Evolutionary conservation across 805 yeast genomes (phyloP).

Genomic region (Zygoascus flipseniorum): DNA sequence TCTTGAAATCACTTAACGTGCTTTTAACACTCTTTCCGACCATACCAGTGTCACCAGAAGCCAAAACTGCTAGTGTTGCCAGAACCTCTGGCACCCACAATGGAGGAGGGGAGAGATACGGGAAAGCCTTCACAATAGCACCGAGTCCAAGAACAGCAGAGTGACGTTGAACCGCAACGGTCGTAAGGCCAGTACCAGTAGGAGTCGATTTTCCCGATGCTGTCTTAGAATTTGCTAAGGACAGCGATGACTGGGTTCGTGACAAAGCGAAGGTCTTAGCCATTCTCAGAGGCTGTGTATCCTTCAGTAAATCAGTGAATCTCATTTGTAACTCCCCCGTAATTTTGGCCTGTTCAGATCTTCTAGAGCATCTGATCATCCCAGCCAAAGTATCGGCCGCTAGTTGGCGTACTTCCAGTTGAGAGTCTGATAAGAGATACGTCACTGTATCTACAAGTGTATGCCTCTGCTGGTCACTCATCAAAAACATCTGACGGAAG

Average conservation of each 20-base stretch:
- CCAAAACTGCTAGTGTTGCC: constrained; percentile 59
- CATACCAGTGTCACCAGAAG: constrained; percentile 64
- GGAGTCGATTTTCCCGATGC: constrained; percentile 4
- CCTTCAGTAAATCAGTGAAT: constrained; percentile 38
- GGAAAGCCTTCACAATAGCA: constrained; percentile 79
- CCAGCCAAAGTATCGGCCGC: constrained; percentile 74
- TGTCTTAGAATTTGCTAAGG: constrained; percentile 2
- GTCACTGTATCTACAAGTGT: constrained; percentile 45
- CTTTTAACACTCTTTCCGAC: constrained; percentile 81
- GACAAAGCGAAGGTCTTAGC: background rate
- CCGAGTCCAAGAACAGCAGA: constrained; percentile 87
- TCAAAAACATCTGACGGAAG: constrained; percentile 56
- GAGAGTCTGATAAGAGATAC: constrained; percentile 48
- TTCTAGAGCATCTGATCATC: constrained; percentile 56
- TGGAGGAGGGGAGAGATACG: constrained; percentile 88
- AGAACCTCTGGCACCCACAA: constrained; percentile 74
- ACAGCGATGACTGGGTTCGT: background rate
- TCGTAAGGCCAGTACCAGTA: constrained; percentile 7
- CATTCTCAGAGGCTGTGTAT: constrained; percentile 20
- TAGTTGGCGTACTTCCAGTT: constrained; percentile 65
- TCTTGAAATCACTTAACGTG: constrained; percentile 73
- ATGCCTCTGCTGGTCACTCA: constrained; percentile 40
- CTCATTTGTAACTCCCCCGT: constrained; percentile 36
- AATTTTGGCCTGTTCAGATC: constrained; percentile 32
- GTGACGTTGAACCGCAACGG: constrained; percentile 41